Conservation (phyloP, 2,329 filamentous ascomycete species). For the Colletotrichum musicola region DNA sequence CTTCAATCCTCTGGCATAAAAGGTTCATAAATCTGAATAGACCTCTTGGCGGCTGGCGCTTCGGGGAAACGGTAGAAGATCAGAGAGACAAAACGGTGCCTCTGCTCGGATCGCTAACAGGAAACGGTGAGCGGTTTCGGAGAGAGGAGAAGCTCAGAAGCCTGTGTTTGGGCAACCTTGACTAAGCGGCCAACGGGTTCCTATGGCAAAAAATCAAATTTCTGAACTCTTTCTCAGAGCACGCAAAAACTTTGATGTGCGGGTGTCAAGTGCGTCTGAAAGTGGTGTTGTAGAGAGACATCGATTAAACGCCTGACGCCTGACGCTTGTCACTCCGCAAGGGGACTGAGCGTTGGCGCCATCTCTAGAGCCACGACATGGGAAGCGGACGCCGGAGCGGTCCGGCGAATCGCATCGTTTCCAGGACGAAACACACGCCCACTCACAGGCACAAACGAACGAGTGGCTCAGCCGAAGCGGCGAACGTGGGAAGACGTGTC, state of each 20-base stretch:
- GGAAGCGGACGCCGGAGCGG: not conserved
- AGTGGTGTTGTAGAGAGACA: too few relatives aligned
- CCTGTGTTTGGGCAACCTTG: not conserved
- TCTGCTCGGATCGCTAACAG: not conserved
- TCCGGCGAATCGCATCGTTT: not conserved
- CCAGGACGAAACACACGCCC: not conserved
- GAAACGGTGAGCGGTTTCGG: not conserved
- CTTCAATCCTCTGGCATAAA: too few relatives aligned
- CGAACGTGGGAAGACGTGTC: not conserved
- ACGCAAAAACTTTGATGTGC: too few relatives aligned
- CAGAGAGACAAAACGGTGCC: too few relatives aligned
- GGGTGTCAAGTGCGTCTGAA: too few relatives aligned
- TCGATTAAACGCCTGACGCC: slow-evolving; percentile 6
- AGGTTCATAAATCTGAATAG: too few relatives aligned
- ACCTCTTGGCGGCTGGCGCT: too few relatives aligned
- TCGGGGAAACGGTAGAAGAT: too few relatives aligned
- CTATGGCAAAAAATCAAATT: not conserved
- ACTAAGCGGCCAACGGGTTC: not conserved
- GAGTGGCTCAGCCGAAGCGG: not conserved
- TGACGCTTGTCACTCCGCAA: not conserved
- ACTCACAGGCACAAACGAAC: not conserved
- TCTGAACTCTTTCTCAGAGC: too few relatives aligned
- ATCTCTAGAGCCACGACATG: not conserved
- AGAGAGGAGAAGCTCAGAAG: too few relatives aligned
- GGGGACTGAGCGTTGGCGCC: slow-evolving; percentile 11